Base-by-base conservation (phyloP, 179 eudicot genomes). In the Silene vulgaris region DNA sequence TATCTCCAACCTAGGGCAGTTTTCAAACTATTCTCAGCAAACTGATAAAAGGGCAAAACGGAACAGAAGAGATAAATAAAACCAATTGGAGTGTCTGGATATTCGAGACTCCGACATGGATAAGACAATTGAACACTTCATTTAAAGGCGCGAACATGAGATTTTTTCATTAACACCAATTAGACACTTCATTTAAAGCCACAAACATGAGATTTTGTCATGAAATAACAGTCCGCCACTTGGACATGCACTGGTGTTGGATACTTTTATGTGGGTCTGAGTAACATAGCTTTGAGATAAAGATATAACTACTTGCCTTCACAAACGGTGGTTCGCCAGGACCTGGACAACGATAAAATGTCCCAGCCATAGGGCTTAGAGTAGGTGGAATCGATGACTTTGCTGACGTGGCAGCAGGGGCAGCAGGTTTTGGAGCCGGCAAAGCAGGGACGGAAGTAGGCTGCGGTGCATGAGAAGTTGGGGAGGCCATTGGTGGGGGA, bases 331-430 rank as follows among this genome's bases (percentile, higher is more conserved):
- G 97, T 70, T 85, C 92, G 8, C 98, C 91, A 29, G 99, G 99
- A 71, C 86, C 96, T 8, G 99, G 96, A 80, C 86, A 69, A 30
- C 98, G 88, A 62, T 96, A 96, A 77, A 96, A 96, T 66, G 94
- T 93, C 63, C 99, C 99, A 16, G 99, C 90, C 98, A 96, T 96
- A 70, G 99, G 99, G 72, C 90, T 87, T 69, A 88, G 88, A 45
- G 91, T 73, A 65, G 97, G 90, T 29, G 98, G 99, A 76, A 70
- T 84, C 29, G 96, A 87, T 40, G 96, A 91, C 71, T 82, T 85
- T 9, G 85, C 80, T 17, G 91, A 82, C 68, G 76, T 84, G 30
- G 89, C 80, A 76, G 87, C 83, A 75, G 93, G 85, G n/a, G 84
- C 70, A 73, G 84, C 73, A 1, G 86, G 73, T 6, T 82, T 78